These are phyloP conservation scores for Coffea canephora DNA, from an alignment of 257 asterid genomes.

Conservation along the genomic window DNA sequence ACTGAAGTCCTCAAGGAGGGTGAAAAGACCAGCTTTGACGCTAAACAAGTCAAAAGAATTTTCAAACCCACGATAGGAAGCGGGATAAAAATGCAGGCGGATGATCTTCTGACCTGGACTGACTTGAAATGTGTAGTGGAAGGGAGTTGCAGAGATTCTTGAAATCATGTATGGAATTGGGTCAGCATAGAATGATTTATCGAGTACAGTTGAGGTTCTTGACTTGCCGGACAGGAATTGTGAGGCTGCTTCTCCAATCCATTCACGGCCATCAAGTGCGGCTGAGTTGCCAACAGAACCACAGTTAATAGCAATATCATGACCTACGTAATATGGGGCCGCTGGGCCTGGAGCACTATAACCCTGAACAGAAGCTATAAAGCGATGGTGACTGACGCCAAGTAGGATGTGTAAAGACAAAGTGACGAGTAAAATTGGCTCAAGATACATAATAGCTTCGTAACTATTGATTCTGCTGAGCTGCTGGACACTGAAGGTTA, in stretches of 20 bases:
- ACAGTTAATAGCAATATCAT: slow-evolving; percentile 9
- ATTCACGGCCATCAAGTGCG: slow-evolving; percentile 18
- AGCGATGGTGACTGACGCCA: background rate
- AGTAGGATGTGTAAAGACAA: background rate
- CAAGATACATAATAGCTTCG: background rate
- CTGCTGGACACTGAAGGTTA: background rate
- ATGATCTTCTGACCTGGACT: slow-evolving; percentile 11
- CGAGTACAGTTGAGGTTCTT: background rate
- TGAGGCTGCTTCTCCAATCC: slow-evolving; percentile 21
- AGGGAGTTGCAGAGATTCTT: background rate
- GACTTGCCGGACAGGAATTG: background rate
- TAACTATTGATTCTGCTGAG: background rate
- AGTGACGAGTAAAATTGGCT: background rate
- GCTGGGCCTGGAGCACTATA: background rate
- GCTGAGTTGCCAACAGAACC: slow-evolving; percentile 16
- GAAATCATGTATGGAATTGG: slow-evolving; percentile 2
- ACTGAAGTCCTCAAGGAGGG: slow-evolving; percentile 16
- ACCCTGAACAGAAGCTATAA: background rate
- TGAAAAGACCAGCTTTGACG: slow-evolving; percentile 17
- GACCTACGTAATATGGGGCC: background rate
- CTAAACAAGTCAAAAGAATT: slow-evolving; percentile 16
- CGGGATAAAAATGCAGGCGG: slow-evolving; percentile 25
- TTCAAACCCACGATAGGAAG: slow-evolving; percentile 16
- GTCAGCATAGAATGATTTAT: background rate
- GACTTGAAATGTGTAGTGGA: slow-evolving; percentile 10